Conservation (phyloP, 352 stramenopile genomes). For the Phytophthora europaea region DNA sequence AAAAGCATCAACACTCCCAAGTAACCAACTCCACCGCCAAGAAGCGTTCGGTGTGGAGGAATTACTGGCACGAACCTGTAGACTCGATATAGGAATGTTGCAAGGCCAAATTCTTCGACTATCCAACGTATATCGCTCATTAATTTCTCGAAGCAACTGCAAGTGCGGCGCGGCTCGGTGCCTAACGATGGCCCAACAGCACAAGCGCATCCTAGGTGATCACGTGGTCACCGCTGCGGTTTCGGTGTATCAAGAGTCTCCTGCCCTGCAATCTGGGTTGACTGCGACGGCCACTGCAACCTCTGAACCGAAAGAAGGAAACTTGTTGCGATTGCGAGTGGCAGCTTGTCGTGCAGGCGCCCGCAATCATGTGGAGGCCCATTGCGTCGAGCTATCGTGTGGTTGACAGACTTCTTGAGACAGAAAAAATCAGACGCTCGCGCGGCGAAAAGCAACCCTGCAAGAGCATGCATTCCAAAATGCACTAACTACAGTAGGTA, state of each 20-base stretch:
- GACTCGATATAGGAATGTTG: too few species aligned
- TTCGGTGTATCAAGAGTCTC: background rate
- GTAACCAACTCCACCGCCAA: too few species aligned
- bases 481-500: background rate
- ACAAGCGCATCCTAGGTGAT: background rate
- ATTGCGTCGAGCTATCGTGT: conserved; percentile 7
- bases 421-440: conserved; percentile 37
- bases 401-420: conserved; percentile 29
- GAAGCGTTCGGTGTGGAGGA: too few species aligned
- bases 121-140: background rate
- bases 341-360: background rate
- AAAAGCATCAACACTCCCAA: too few species aligned
- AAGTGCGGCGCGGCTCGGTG: background rate
- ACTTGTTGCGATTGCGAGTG: background rate
- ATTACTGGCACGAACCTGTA: too few species aligned
- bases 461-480: background rate
- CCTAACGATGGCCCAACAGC: background rate
- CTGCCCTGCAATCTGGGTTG: background rate
- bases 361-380: conserved; percentile 16
- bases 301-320: background rate
- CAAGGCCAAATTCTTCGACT: too few species aligned
- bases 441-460: conserved; percentile 17
- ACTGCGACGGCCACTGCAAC: background rate
- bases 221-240: background rate
- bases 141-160: conserved; percentile 1